Evolutionary conservation across 2,329 filamentous ascomycete species (phyloP), one percentile per base, ranked within the genome.

Genomic region (Nemania abortiva): DNA sequence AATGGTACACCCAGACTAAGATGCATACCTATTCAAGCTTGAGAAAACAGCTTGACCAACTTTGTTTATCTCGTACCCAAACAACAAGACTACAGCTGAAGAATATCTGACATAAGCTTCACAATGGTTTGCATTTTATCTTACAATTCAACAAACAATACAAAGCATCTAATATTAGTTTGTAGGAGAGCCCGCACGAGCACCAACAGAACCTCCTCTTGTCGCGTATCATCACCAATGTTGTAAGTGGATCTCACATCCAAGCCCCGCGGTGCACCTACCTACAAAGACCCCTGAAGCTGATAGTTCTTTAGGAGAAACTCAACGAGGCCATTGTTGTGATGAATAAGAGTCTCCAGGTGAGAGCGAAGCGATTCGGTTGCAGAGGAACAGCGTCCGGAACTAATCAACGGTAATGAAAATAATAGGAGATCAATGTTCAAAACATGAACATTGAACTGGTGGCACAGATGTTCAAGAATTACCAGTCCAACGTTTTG

Each of bases 381-480:
- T 0, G 13, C 9, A 15, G 20, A 5, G 6, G 22, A 34, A 27
- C 15, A 20, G 18, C 49, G 18, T 11, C 11, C 13, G 20, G 27
- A 11, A 10, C 70, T 37, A 39, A 53, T 5, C 9, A 34, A 34
- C 31, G 9, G 18, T 24, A 61, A 6, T 22, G 47, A 55, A 50
- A n/a, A 55, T 57, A 15, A 68, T 75, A 97, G 92, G 95, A 98
- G 74, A 98, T 98, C 86, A 98, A 98, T 78, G 91, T 98, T 65
- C 93, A 97, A 77, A 99, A 98, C 81, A 98, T 98, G 94, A 97
- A 99, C 78, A 94, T 98, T 42, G 96, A 98, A 83, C 87, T 98
- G 2, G 96, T 98, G 5, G 95, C 95, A 0, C 95, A 98, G 79
- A 99, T 99, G 96, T 99, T 98, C 86, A 98, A 98, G 84, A 99